These are phyloP conservation scores for Rhynchosporium secalis DNA, from an alignment of 2,329 filamentous ascomycete species.

Conservation along the genomic window DNA sequence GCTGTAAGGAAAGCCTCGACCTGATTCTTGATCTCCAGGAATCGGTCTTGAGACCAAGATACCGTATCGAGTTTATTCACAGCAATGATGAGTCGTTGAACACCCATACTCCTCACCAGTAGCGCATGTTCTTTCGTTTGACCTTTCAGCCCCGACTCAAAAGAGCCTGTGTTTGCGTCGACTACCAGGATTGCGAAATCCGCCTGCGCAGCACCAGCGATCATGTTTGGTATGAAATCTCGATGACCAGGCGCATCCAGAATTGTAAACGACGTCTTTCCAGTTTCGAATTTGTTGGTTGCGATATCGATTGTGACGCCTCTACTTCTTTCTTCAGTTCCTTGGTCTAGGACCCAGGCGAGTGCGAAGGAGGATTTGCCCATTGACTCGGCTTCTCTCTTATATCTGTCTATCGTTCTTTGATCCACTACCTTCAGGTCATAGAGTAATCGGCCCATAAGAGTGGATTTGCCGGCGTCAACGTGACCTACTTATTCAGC, in stretches of 20 bases:
- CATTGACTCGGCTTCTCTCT: slow-evolving; percentile 83
- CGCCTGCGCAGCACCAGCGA: slow-evolving; percentile 91
- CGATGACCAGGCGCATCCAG: slow-evolving; percentile 91
- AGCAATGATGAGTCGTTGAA: slow-evolving; percentile 83
- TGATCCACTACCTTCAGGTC: slow-evolving; percentile 88
- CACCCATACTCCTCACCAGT: slow-evolving; percentile 84
- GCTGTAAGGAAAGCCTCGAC: slow-evolving; percentile 78
- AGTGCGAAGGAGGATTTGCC: slow-evolving; percentile 95
- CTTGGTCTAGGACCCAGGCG: slow-evolving; percentile 95
- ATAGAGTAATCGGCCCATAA: slow-evolving; percentile 92
- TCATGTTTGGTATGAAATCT: slow-evolving; percentile 99
- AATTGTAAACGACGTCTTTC: slow-evolving; percentile 85
- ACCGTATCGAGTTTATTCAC: slow-evolving; percentile 95
- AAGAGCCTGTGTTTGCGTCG: slow-evolving; percentile 85
- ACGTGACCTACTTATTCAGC: slow-evolving; percentile 69
- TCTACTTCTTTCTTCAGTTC: slow-evolving; percentile 81
- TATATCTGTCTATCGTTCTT: slow-evolving; percentile 83
- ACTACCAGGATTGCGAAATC: slow-evolving; percentile 95
- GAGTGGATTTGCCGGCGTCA: slow-evolving; percentile 94
- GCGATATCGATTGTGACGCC: slow-evolving; percentile 98
- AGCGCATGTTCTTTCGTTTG: slow-evolving; percentile 94
- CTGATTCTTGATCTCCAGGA: slow-evolving; percentile 81
- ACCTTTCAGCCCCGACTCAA: slow-evolving; percentile 89
- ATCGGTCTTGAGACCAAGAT: slow-evolving; percentile 78
- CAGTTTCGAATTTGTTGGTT: slow-evolving; percentile 90